phyloP scores from a whole-genome alignment of 2,329 filamentous ascomycete species.

The Phoma sp. region DNA sequence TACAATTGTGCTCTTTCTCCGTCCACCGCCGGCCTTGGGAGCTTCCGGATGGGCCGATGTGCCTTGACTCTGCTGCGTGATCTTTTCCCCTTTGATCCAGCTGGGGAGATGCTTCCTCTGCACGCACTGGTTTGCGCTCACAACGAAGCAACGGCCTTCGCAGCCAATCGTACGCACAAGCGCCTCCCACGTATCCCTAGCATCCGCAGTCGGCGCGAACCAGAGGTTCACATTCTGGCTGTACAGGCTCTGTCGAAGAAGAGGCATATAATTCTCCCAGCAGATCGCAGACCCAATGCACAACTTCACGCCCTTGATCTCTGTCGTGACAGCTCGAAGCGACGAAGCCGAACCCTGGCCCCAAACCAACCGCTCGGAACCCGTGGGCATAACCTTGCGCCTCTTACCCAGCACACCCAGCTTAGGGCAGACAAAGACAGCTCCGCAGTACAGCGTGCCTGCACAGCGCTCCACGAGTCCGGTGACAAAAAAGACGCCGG shows the following conservation, averaged over 20 bases:
- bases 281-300: conserved; percentile 89
- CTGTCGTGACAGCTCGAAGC: conserved; percentile 77
- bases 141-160: conserved; percentile 84
- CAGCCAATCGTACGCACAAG: conserved; percentile 82
- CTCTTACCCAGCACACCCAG: conserved; percentile 80
- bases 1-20: conserved; percentile 51
- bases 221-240: conserved; percentile 91
- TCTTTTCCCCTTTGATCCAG: conserved; percentile 56
- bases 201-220: conserved; percentile 88
- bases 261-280: conserved; percentile 97
- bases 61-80: not conserved
- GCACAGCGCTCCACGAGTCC: conserved; percentile 81
- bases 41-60: conserved; percentile 1
- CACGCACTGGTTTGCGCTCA: conserved; percentile 85
- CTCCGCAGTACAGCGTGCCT: conserved; percentile 83
- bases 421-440: conserved; percentile 79
- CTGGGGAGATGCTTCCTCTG: conserved; percentile 62
- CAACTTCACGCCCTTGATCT: conserved; percentile 77
- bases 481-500: conserved; percentile 80
- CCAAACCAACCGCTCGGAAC: conserved; percentile 83
- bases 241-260: conserved; percentile 83
- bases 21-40: conserved; percentile 15
- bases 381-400: conserved; percentile 92
- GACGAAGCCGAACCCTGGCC: conserved; percentile 82
- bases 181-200: conserved; percentile 78